Conservation (phyloP, 345 rosid species). For the Corymbia maculata region DNA sequence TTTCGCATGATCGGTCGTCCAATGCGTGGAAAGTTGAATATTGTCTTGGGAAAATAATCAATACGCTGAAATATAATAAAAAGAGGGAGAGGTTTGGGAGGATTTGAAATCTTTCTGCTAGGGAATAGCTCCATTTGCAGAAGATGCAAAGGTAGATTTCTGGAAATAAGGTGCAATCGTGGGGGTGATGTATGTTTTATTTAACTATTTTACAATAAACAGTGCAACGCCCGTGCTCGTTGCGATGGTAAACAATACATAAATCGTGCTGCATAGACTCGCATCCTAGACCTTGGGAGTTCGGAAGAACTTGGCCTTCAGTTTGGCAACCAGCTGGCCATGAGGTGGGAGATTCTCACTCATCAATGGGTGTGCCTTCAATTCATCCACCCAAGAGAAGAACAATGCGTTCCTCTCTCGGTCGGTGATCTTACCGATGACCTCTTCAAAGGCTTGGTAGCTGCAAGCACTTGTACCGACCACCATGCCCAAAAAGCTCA, state of each 20-base stretch:
- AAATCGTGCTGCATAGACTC: neutral
- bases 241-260: neutral
- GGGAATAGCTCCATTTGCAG: neutral
- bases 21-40: neutral
- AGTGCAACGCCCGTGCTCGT: neutral
- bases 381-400: constrained; percentile 4
- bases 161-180: neutral
- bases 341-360: constrained; percentile 9
- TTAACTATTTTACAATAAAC: neutral
- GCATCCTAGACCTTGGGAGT: neutral
- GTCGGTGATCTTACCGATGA: neutral
- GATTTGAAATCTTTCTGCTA: neutral
- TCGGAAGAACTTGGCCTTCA: neutral
- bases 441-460: constrained; percentile 9
- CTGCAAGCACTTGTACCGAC: constrained; percentile 2
- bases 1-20: no score
- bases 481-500: constrained; percentile 7
- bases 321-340: neutral
- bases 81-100: neutral
- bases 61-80: no score
- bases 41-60: neutral
- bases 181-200: neutral
- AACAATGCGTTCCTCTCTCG: neutral
- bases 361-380: neutral
- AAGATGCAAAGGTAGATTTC: neutral